A percentile compares a stretch with the other conserved stretches of the same genome.
Evolutionary conservation across 768 basidiomycete species (phyloP).

Genomic region (Erythrobasidium yunnanense): DNA sequence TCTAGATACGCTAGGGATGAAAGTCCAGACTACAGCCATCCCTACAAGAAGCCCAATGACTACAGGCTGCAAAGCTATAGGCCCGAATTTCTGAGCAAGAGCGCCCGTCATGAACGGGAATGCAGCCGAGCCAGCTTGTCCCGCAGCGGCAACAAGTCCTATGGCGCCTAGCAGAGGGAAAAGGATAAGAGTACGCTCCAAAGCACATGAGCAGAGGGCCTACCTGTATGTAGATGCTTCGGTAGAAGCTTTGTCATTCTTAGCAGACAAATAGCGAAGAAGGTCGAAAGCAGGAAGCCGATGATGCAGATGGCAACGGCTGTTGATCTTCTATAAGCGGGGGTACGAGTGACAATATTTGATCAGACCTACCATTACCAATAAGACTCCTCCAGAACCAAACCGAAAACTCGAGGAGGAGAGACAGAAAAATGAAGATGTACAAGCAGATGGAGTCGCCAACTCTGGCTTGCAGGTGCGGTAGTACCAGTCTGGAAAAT

Average conservation of each 20-base stretch:
- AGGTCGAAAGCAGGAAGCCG: constrained; percentile 27
- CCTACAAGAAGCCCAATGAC: constrained; percentile 9
- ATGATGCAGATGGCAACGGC: constrained; percentile 27
- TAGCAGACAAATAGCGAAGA: constrained; percentile 12
- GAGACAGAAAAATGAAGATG: background rate
- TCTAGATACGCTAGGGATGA: constrained; percentile 5
- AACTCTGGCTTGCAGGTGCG: constrained; percentile 8
- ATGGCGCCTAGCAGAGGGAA: constrained; percentile 6
- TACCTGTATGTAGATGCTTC: constrained; percentile 26
- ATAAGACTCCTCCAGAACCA: constrained; percentile 25
- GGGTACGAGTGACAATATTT: background rate
- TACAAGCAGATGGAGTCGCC: constrained; percentile 22
- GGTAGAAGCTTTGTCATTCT: constrained; percentile 22
- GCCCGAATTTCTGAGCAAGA: constrained; percentile 20
- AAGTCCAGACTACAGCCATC: constrained; percentile 20
- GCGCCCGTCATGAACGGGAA: constrained; percentile 27
- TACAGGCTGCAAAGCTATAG: constrained; percentile 25
- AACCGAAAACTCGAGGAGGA: constrained; percentile 25
- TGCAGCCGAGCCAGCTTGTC: constrained; percentile 22
- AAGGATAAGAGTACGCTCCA: background rate
- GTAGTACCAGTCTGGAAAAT: constrained; percentile 9
- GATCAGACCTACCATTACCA: constrained; percentile 17
- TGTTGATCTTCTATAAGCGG: no score
- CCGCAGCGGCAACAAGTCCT: constrained; percentile 21
- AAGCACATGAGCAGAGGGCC: background rate